Evolutionary conservation across 176 grass and related monocot species (phyloP).

Genomic region (Triticum urartu): DNA sequence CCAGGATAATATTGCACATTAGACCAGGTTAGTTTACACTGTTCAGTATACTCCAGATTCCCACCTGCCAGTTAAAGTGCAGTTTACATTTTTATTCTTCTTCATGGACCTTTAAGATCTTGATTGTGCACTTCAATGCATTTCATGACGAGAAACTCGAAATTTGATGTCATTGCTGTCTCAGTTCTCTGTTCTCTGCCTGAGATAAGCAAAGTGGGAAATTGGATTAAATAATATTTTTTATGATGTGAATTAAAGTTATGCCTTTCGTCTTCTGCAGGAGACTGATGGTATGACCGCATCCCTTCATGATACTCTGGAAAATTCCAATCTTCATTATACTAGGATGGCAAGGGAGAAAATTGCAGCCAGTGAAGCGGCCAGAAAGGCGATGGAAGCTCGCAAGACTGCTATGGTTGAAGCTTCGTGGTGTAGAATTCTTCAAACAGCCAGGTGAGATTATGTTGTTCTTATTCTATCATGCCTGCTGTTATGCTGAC

Average conservation of each 20-base stretch:
- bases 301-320: constrained; percentile 74
- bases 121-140: background rate
- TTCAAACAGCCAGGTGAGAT: constrained; percentile 84
- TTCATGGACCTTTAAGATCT: background rate
- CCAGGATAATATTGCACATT: background rate
- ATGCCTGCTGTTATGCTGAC: background rate
- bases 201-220: background rate
- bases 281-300: constrained; percentile 77
- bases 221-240: background rate
- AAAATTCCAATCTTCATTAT: constrained; percentile 82
- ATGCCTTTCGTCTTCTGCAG: constrained; percentile 44
- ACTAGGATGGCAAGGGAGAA: constrained; percentile 92
- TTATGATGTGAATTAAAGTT: constrained; percentile 14
- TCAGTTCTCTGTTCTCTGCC: background rate
- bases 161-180: background rate
- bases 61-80: background rate
- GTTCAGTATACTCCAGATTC: background rate
- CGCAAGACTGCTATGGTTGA: constrained; percentile 92
- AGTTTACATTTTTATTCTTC: background rate
- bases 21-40: background rate
- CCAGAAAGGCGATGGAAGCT: constrained; percentile 77
- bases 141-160: background rate
- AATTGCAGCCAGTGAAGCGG: constrained; percentile 82
- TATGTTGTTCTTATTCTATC: constrained; percentile 1
- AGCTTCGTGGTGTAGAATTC: constrained; percentile 92